phyloP scores from a whole-genome alignment of 1,139 yeast species.

The Trichomonascaceae sp. region DNA sequence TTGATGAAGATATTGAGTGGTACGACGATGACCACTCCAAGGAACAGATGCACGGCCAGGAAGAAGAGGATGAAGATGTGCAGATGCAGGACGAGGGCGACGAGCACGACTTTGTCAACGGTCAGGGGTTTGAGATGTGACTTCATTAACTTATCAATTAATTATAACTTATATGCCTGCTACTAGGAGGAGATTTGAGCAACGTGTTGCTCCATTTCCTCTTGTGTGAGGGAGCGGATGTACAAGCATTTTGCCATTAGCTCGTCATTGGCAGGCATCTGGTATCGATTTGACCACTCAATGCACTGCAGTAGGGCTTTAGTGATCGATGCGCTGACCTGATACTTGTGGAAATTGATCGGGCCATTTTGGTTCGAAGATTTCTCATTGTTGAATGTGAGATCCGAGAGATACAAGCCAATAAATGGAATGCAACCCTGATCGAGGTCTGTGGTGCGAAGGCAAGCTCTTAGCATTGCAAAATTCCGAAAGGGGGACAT shows the following conservation, averaged over 20 bases:
- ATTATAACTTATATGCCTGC: background rate
- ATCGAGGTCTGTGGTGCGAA: slow-evolving; percentile 51
- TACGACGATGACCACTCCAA: slow-evolving; percentile 27
- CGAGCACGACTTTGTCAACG: slow-evolving; percentile 77
- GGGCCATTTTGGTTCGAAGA: slow-evolving; percentile 20
- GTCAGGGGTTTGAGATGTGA: slow-evolving; percentile 65
- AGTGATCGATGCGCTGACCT: slow-evolving; percentile 66
- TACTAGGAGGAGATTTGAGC: too few relatives aligned
- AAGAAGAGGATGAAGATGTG: slow-evolving; percentile 53
- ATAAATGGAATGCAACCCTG: slow-evolving; percentile 83
- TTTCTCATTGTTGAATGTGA: slow-evolving; percentile 68
- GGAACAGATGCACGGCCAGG: slow-evolving; percentile 23
- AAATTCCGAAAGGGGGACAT: slow-evolving; percentile 57
- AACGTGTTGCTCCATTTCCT: slow-evolving; percentile 48
- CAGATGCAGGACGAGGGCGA: slow-evolving; percentile 36
- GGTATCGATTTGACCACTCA: slow-evolving; percentile 55
- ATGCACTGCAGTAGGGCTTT: slow-evolving; percentile 69
- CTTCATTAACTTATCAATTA: background rate
- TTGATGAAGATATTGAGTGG: slow-evolving; percentile 24
- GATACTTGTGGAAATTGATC: slow-evolving; percentile 66
- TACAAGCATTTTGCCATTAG: slow-evolving; percentile 73
- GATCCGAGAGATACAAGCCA: slow-evolving; percentile 73
- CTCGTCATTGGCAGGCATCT: slow-evolving; percentile 38
- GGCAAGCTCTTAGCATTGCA: slow-evolving; percentile 45
- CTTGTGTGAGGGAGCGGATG: slow-evolving; percentile 61